Percentiles rank a stretch among this genome's conserved stretches.
Conservation (phyloP, 345 rosid genomes). For the Murraya koenigii region DNA sequence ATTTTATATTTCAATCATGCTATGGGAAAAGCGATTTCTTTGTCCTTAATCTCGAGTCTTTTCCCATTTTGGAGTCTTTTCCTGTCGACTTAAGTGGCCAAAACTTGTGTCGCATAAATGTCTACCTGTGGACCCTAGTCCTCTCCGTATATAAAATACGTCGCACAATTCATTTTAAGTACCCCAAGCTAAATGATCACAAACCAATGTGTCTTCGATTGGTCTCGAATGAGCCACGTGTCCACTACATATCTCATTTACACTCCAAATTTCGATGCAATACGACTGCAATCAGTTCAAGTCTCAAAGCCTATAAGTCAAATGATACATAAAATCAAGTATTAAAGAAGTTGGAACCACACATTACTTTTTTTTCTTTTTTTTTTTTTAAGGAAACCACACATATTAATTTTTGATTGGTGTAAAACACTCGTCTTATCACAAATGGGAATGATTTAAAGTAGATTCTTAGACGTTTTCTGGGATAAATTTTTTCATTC, state of each 20-base stretch:
- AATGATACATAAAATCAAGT: not conserved
- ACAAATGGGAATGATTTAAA: too few species aligned
- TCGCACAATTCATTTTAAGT: not conserved
- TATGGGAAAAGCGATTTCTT: constrained; percentile 15
- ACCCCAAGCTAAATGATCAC: not conserved
- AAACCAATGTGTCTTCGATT: not conserved
- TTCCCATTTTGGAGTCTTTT: too few species aligned
- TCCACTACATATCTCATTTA: not conserved
- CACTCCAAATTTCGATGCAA: not conserved
- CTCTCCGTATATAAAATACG: not conserved
- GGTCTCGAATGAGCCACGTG: not conserved
- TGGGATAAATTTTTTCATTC: too few species aligned
- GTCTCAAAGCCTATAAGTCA: not conserved
- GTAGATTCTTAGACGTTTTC: too few species aligned
- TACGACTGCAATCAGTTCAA: not conserved
- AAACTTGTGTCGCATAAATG: not conserved
- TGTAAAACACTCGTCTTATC: too few species aligned
- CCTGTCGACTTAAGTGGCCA: not conserved
- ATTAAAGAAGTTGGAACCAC: too few species aligned
- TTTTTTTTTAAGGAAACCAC: too few species aligned
- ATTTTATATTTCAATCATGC: not conserved
- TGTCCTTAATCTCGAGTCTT: constrained; percentile 13
- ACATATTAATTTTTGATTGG: too few species aligned
- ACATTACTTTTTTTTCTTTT: too few species aligned
- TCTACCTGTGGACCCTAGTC: not conserved